Base-by-base conservation (phyloP, 176 grass and related monocot species). In the Triticum timopheevii region DNA sequence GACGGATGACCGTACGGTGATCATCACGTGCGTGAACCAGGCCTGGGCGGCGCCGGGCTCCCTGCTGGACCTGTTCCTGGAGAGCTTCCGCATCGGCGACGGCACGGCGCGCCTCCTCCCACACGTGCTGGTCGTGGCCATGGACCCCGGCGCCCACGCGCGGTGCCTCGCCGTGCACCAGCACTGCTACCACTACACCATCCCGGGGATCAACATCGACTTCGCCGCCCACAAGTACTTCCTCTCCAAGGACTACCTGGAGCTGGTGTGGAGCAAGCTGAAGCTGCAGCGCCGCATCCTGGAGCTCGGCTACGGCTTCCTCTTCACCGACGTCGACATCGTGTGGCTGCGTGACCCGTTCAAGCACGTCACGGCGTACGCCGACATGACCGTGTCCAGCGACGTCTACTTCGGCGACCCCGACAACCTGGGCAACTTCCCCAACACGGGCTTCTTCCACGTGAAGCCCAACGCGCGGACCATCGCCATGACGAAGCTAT, bases 311-410 rank as follows among this genome's bases (percentile, higher is more conserved):
- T 95, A 98, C 78, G 79, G 50, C 80, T 98, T 95, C 90, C 62
- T 95, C 72, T 98, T 95, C 86, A 89, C 93, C 0, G 95, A 98
- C 83, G 93, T 93, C 0, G 95, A 98, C 64, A 45, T 98, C 19
- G 3, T 95, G 45, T 98, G 95, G 95, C 68, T 98, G 65, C 65
- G 93, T 1, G 89, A 98, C 56, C 95, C 93, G 30, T 85, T 95
- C 28, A 89, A 87, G 65, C 80, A 95, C 69, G 81, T 98, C 28
- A 92, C 87, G 9, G 88, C 72, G 13, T 93, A 98, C 62, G 95
- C 93, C 0, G 95, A 98, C 80, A 84, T 98, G 64, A 86, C 65
- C 1, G 47, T 89, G 49, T 92, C 91, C n/a, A 80, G 80, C 63
- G 93, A 98, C 61, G 30, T 65, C 2, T 95, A 91, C 81, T 69